Base-by-base conservation (phyloP, 2,329 filamentous ascomycete species). In the Aspergillus sp. region DNA sequence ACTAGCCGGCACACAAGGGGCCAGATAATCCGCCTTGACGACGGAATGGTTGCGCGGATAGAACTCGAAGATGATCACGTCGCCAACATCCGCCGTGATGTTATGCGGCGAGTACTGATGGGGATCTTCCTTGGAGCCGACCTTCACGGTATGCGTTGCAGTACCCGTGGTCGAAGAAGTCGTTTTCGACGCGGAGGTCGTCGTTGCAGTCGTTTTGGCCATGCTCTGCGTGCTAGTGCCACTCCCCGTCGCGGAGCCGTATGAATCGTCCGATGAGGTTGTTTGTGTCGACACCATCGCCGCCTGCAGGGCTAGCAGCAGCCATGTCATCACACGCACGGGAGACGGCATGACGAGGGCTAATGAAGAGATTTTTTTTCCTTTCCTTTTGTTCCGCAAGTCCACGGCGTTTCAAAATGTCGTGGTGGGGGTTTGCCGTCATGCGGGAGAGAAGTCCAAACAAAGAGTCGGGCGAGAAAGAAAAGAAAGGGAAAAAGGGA, bases 1-100 rank as follows among this genome's bases (percentile, higher is more conserved):
- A 3, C 26, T 53, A 2, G 72, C 87, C 0, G 87, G 87, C 49
- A 88, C 82, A 61, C 88, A 90, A 45, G 87, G 85, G n/a, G 78
- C 76, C 2, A 77, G 73, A 65, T 82, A 89, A 52, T 82, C 85
- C 36, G 86, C 83, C 53, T 85, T 80, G 9, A 84, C 84, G n/a
- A 90, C 84, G 3, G 85, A 87, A 68, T 90, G 87, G 54, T 84
- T 86, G 22, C 78, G 78, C 1, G 87, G 85, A 64, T 85, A 88
- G 68, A 90, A 89, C 49, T 82, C 77, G 71, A 85, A 90, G 61
- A 83, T 80, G 14, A 77, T 60, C 1, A 67, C 46, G 57, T 76
- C 74, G 18, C 74, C 75, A 1, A 70, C 61, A 0, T 67, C 62
- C 1, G 75, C 75, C 0, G 65, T 66, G 36, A 76, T 51, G 7